Evolutionary conservation across 2,329 filamentous ascomycete species (phyloP).

Genomic region (Claviceps sorghi): DNA sequence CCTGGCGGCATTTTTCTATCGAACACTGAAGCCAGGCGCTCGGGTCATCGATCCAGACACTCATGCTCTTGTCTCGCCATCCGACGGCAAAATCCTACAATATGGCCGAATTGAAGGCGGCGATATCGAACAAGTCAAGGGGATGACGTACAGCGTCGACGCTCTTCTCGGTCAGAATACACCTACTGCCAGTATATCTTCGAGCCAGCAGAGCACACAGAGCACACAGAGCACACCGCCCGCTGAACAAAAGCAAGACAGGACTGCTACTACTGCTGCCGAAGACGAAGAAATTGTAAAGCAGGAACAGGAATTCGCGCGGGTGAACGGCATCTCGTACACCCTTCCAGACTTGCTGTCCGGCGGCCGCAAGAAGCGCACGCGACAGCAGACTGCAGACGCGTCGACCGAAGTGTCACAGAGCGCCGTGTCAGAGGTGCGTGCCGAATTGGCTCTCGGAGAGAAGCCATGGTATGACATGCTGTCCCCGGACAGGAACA

Average conservation of each 20-base stretch:
- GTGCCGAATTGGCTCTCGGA: slow-evolving; percentile 65
- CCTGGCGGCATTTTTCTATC: slow-evolving; percentile 93
- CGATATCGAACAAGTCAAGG: slow-evolving; percentile 96
- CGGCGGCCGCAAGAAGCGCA: slow-evolving; percentile 48
- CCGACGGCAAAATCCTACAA: slow-evolving; percentile 82
- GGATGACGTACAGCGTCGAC: slow-evolving; percentile 93
- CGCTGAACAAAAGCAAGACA: slow-evolving; percentile 9
- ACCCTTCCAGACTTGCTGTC: slow-evolving; percentile 79
- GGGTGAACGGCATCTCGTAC: slow-evolving; percentile 89
- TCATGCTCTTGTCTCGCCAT: slow-evolving; percentile 69
- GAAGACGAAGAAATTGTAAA: slow-evolving; percentile 53
- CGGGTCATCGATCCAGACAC: slow-evolving; percentile 72
- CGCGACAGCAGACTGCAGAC: slow-evolving; percentile 46
- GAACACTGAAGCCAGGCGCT: slow-evolving; percentile 74
- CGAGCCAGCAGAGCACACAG: slow-evolving; percentile 8
- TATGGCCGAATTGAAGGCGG: slow-evolving; percentile 85
- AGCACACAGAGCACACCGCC: slow-evolving; percentile 8
- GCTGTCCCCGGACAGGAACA: slow-evolving; percentile 46
- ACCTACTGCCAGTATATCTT: slow-evolving; percentile 36
- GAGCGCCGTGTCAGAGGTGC: slow-evolving; percentile 68
- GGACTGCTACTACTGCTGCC: slow-evolving; percentile 15
- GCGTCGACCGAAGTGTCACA: slow-evolving; percentile 51
- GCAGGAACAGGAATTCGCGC: slow-evolving; percentile 82
- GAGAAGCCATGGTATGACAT: slow-evolving; percentile 57
- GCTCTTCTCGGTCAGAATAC: slow-evolving; percentile 65